Conservation (phyloP, 2,329 filamentous ascomycete genomes). For the Ceratocystis alfenasii region DNA sequence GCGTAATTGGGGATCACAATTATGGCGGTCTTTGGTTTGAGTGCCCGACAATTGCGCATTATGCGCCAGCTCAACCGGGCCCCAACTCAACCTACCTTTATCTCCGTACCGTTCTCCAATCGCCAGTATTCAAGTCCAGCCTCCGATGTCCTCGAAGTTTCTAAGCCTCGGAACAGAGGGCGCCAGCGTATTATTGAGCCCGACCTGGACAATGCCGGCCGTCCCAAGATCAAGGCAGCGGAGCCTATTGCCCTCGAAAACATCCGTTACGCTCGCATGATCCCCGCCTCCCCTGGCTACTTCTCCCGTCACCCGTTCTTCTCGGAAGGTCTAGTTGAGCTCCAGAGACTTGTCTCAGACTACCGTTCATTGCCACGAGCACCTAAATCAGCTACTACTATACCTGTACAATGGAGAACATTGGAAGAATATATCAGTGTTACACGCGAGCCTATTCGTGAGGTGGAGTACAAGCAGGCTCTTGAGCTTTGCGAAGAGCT, state of each 20-base stretch:
- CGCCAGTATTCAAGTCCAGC: slow-evolving; percentile 17
- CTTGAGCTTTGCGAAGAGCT: slow-evolving; percentile 64
- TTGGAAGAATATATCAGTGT: slow-evolving; percentile 61
- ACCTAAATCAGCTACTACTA: slow-evolving; percentile 25
- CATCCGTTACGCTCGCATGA: slow-evolving; percentile 51
- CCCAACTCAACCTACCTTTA: slow-evolving; percentile 25
- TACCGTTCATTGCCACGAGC: slow-evolving; percentile 57
- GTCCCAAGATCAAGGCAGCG: slow-evolving; percentile 22
- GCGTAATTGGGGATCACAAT: slow-evolving; percentile 5
- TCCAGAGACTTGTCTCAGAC: slow-evolving; percentile 60
- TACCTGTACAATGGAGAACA: slow-evolving; percentile 69
- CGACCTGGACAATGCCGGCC: slow-evolving; percentile 20
- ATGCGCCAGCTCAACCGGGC: slow-evolving; percentile 26
- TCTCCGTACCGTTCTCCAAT: slow-evolving; percentile 2
- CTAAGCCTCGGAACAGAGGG: slow-evolving; percentile 9
- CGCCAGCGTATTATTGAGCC: slow-evolving; percentile 21
- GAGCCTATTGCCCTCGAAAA: slow-evolving; percentile 20
- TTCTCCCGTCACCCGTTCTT: slow-evolving; percentile 79
- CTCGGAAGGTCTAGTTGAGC: slow-evolving; percentile 67
- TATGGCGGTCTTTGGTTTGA: slow-evolving; percentile 23
- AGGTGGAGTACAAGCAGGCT: slow-evolving; percentile 66
- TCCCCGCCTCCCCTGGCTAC: slow-evolving; percentile 84
- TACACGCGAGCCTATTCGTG: slow-evolving; percentile 60
- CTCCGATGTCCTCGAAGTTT: neutral
- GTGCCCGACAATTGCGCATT: slow-evolving; percentile 30